These are phyloP conservation scores for Ceratocystis smalleyi DNA, from an alignment of 2,329 filamentous ascomycete genomes.

Conservation along the genomic window DNA sequence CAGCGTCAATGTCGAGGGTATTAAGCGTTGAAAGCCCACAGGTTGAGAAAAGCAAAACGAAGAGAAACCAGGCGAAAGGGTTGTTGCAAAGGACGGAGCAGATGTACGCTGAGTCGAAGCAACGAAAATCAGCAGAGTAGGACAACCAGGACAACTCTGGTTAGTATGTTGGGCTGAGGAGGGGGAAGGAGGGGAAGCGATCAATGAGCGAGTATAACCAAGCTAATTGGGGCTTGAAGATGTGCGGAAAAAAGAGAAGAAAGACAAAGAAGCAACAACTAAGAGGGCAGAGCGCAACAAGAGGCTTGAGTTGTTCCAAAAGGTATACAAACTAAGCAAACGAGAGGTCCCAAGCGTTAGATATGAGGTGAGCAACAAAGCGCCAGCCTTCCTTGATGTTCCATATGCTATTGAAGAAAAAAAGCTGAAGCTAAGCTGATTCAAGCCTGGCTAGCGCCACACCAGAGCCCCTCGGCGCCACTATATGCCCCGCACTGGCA, in stretches of 20 bases:
- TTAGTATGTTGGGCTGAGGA: neutral
- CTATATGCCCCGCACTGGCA: conserved; percentile 5
- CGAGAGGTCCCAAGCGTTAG: neutral
- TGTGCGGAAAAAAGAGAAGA: neutral
- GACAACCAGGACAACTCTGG: neutral
- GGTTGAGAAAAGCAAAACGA: neutral
- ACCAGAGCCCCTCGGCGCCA: conserved; percentile 12
- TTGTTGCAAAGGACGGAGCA: neutral
- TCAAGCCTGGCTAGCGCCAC: neutral
- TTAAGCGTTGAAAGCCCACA: neutral
- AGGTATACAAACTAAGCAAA: conserved; percentile 2
- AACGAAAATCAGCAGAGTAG: neutral
- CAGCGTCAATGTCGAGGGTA: neutral
- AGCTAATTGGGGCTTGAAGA: neutral
- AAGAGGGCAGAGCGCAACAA: neutral
- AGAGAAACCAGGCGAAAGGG: neutral
- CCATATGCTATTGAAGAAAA: conserved; percentile 5
- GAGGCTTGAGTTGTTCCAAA: neutral
- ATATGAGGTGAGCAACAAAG: conserved; percentile 1
- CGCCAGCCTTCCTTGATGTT: neutral
- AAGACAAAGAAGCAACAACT: neutral
- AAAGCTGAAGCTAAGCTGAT: conserved; percentile 3
- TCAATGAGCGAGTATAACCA: neutral
- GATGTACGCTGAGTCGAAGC: neutral
- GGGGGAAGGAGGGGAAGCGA: neutral